phyloP scores from a whole-genome alignment of 2,329 filamentous ascomycete genomes.

The Penicillium sumatraense region DNA sequence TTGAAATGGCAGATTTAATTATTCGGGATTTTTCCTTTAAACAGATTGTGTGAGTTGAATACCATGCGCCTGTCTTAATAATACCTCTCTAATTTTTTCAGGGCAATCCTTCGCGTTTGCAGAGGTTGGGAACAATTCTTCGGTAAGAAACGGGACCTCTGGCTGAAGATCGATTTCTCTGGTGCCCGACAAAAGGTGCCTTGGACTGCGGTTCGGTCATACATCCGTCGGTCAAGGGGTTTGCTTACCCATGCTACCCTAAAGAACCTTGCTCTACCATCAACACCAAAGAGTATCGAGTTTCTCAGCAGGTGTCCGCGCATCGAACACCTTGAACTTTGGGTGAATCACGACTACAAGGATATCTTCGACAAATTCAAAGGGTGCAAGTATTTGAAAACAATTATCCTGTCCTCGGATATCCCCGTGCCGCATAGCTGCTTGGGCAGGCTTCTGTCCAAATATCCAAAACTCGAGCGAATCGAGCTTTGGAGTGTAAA shows the following conservation, averaged over 20 bases:
- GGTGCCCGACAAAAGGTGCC: slow-evolving; percentile 49
- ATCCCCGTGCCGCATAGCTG: slow-evolving; percentile 29
- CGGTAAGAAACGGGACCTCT: slow-evolving; percentile 51
- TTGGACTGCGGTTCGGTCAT: slow-evolving; percentile 38
- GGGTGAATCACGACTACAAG: slow-evolving; percentile 20
- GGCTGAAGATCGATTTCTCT: slow-evolving; percentile 60
- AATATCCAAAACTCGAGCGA: slow-evolving; percentile 34
- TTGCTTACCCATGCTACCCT: slow-evolving; percentile 38
- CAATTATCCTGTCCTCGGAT: slow-evolving; percentile 29
- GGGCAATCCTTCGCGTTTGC: slow-evolving; percentile 58
- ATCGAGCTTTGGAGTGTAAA: slow-evolving; percentile 30
- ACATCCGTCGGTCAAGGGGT: slow-evolving; percentile 40
- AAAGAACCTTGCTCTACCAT: slow-evolving; percentile 32
- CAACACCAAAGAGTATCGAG: slow-evolving; percentile 32
- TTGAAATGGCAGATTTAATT: slow-evolving; percentile 58
- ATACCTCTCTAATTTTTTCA: slow-evolving; percentile 22
- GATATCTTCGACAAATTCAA: slow-evolving; percentile 33
- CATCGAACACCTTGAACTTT: slow-evolving; percentile 38
- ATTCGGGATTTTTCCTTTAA: slow-evolving; percentile 58
- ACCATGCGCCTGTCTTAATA: not conserved
- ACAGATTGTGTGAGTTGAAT: slow-evolving; percentile 49
- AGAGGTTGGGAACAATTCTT: slow-evolving; percentile 61
- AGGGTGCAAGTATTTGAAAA: slow-evolving; percentile 30
- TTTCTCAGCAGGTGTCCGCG: slow-evolving; percentile 40
- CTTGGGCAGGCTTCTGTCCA: slow-evolving; percentile 30